Percentiles rank a stretch among this genome's conserved stretches.
phyloP scores from a whole-genome alignment of 2,329 filamentous ascomycete genomes.

The Lecanoromycetidae sp. region DNA sequence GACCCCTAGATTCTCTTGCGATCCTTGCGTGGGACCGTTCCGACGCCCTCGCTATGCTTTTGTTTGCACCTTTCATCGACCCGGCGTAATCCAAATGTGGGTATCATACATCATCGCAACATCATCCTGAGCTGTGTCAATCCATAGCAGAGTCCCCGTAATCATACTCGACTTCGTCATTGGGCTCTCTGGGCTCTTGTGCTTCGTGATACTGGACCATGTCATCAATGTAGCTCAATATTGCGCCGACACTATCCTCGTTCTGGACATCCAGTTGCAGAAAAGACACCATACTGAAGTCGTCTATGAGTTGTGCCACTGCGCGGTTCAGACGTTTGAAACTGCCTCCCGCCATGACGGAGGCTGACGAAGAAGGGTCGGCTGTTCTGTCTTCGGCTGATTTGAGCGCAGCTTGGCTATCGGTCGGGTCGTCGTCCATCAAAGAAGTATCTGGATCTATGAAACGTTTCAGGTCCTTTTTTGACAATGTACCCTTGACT shows the following conservation, averaged over 20 bases:
- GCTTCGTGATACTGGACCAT: slow-evolving; percentile 88
- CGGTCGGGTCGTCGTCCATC: slow-evolving; percentile 64
- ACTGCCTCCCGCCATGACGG: slow-evolving; percentile 66
- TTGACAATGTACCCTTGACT: slow-evolving; percentile 75
- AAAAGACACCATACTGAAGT: slow-evolving; percentile 96
- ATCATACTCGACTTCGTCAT: slow-evolving; percentile 48
- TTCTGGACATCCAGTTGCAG: slow-evolving; percentile 78
- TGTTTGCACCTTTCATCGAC: no score
- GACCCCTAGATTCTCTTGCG: no score
- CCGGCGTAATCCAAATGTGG: not conserved
- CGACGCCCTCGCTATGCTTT: no score
- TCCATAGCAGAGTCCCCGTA: slow-evolving; percentile 30
- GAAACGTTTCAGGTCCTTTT: slow-evolving; percentile 81
- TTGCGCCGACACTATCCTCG: slow-evolving; percentile 76
- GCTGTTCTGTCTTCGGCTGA: slow-evolving; percentile 41
- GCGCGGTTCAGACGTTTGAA: slow-evolving; percentile 77
- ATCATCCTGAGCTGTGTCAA: not conserved
- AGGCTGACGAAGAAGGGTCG: slow-evolving; percentile 54
- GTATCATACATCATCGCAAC: not conserved
- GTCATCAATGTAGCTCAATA: slow-evolving; percentile 88
- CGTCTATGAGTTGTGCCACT: slow-evolving; percentile 84
- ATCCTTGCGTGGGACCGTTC: no score
- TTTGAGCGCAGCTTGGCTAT: slow-evolving; percentile 32
- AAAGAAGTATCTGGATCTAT: slow-evolving; percentile 73
- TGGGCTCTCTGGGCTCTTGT: slow-evolving; percentile 77